Evolutionary conservation across 1,139 yeast genomes (phyloP).

Genomic region (Yamadazyma jaroonii): DNA sequence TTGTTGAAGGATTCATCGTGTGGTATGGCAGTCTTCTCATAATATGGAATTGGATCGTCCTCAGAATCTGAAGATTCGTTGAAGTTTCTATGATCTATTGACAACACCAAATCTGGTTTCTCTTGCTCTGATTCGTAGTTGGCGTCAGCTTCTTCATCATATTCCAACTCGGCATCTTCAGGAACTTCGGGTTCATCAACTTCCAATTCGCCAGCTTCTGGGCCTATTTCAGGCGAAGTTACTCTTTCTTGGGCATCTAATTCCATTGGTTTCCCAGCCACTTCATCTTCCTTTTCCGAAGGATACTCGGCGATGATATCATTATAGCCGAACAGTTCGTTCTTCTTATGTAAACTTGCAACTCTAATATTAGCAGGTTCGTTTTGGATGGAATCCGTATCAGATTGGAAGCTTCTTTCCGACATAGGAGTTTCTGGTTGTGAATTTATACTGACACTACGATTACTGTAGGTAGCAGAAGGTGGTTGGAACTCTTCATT

Average conservation of each 20-base stretch:
- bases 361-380: conserved; percentile 30
- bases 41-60: conserved; percentile 17
- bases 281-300: not conserved
- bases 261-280: too few species aligned
- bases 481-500: conserved; percentile 23
- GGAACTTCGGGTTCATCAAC: not conserved
- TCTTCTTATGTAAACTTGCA: conserved; percentile 4
- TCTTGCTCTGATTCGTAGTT: not conserved
- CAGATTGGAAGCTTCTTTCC: conserved; percentile 34
- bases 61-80: conserved; percentile 11
- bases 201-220: too few species aligned
- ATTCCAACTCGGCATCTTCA: too few species aligned
- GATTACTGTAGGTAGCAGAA: conserved; percentile 23
- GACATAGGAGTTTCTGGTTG: conserved; percentile 32
- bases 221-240: too few species aligned
- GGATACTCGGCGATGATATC: conserved; percentile 8
- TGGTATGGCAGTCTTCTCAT: conserved; percentile 12
- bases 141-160: too few species aligned
- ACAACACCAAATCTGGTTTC: conserved; percentile 12
- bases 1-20: not conserved
- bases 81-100: conserved; percentile 13
- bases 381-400: conserved; percentile 36
- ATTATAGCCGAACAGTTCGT: conserved; percentile 5
- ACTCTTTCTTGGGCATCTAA: too few species aligned
- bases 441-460: conserved; percentile 1